Base-by-base conservation (phyloP, 1,284 basidiomycete genomes). In the Ustilago loliicola region DNA sequence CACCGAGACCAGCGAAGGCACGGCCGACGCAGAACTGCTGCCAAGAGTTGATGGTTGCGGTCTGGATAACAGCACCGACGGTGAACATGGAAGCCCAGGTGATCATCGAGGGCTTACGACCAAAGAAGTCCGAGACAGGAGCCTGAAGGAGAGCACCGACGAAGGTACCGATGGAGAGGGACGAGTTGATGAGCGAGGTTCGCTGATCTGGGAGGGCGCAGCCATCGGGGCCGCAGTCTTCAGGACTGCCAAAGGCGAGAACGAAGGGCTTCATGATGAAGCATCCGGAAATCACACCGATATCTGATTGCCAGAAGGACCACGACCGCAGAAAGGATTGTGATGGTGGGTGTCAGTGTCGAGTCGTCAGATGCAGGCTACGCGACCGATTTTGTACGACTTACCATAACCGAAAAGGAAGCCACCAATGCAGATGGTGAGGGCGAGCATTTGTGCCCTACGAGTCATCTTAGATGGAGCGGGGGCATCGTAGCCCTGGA, bases 101-200 rank as follows among this genome's bases (percentile, higher is more conserved):
- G 90, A 55, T 90, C 90, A 84, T 72, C 86, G 74, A 91, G 66
- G 90, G 91, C 82, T 92, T 92, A 57, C 92, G 79, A 76, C 92
- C 92, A 78, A 89, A 88, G 83, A 88, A 90, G 78, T 92, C 89
- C 47, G 89, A 91, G 42, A 89, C 76, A 29, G 87, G 86, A 29
- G 86, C 87, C 47, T 86, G 83, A 36, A 81, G 70, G 88, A 83
- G 90, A 50, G 89, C 90, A 76, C 90, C 92, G 72, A 91, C 89
- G 88, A 93, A 93, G 32, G 91, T 93, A 59, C 92, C 92, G 21
- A 90, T 91, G 9, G 90, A 91, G 55, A 93, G 90, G 68, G 92
- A 92, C 50, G 91, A 92, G 51, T 91, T 90, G 78, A 92, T 89
- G 63, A 93, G 88, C 9, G 91, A 91, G 78, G 90, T 88, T 69